Evolutionary conservation across 129 eudicot species (phyloP).

Genomic region (Chrysanthemum makinoi): DNA sequence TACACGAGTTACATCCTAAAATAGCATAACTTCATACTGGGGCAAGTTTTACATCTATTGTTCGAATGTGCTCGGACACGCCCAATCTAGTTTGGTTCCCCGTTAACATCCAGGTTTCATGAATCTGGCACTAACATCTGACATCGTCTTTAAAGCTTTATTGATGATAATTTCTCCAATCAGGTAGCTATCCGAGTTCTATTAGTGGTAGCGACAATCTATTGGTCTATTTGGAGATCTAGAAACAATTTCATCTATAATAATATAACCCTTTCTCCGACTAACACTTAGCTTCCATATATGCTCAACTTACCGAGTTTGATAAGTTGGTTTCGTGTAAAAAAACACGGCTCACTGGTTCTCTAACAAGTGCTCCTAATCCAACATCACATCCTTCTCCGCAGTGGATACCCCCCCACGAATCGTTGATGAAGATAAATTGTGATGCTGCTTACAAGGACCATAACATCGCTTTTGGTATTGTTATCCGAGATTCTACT

Average conservation of each 20-base stretch:
- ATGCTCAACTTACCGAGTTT: background rate
- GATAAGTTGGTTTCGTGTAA: background rate
- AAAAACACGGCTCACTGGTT: background rate
- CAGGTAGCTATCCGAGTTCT: background rate
- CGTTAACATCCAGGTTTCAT: background rate
- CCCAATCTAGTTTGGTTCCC: background rate
- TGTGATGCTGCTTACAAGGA: background rate
- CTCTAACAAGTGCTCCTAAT: background rate
- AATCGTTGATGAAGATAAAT: background rate
- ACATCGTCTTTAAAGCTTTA: background rate
- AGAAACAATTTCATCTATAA: background rate
- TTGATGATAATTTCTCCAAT: background rate
- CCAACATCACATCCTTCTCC: background rate
- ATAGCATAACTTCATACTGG: too few relatives aligned
- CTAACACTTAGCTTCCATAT: background rate
- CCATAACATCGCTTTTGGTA: background rate
- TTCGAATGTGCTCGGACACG: background rate
- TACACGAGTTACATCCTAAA: too few relatives aligned
- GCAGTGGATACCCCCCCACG: background rate
- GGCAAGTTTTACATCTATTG: background rate
- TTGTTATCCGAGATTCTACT: background rate
- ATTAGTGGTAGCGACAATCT: background rate
- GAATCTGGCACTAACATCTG: background rate
- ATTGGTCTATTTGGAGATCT: background rate
- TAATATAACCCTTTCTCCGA: background rate